Evolutionary conservation across 192 early-diverging fungal genomes (phyloP).

Genomic region (Glomus cerebriforme): DNA sequence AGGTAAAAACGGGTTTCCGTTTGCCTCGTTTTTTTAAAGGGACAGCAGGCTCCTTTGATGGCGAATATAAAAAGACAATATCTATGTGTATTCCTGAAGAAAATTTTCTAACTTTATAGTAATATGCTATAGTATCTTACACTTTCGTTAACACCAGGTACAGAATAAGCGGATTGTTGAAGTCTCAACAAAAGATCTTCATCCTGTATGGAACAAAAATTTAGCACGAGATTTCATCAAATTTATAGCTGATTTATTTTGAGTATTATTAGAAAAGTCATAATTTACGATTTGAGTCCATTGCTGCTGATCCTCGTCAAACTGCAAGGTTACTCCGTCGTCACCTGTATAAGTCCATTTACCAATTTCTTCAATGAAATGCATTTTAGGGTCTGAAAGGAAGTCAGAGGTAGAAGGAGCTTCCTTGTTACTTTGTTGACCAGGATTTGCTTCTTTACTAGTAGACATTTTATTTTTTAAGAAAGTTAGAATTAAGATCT

Average conservation of each 20-base stretch:
- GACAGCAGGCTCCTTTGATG: conserved; percentile 38
- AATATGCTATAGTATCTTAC: conserved; percentile 35
- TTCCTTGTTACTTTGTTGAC: not conserved
- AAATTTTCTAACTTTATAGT: not conserved
- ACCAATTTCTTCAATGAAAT: conserved; percentile 69
- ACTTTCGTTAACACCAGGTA: conserved; percentile 58
- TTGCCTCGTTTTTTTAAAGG: conserved; percentile 52
- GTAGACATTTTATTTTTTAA: not conserved
- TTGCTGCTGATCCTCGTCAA: conserved; percentile 71
- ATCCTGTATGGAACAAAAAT: conserved; percentile 40
- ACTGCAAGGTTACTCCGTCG: conserved; percentile 83
- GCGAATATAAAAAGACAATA: conserved; percentile 13
- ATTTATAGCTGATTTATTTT: not conserved
- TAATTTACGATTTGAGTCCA: conserved; percentile 88
- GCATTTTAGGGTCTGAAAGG: conserved; percentile 30
- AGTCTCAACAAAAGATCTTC: conserved; percentile 60
- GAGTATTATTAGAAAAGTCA: not conserved
- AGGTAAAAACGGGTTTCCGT: conserved; percentile 49
- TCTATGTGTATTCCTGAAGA: not conserved
- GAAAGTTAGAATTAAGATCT: not conserved
- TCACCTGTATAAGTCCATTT: conserved; percentile 80
- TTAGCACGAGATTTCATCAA: not conserved
- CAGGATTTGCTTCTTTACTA: not conserved
- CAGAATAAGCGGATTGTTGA: conserved; percentile 70
- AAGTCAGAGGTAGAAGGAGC: not conserved